Conservation (phyloP, 108 stramenopile species). For the Skeletonema tropicum region DNA sequence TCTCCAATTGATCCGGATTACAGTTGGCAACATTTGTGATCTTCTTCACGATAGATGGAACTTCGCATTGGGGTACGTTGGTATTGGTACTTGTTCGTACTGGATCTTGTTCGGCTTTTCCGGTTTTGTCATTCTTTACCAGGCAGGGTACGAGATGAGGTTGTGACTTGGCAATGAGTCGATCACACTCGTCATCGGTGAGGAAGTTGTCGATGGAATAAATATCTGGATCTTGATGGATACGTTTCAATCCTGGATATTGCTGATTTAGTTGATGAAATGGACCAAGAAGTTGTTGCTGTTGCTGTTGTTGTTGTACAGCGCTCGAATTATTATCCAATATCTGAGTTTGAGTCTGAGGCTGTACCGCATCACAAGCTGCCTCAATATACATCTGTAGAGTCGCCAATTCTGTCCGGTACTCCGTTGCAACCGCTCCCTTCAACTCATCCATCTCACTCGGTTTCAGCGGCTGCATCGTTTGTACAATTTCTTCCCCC, state of each 20-base stretch:
- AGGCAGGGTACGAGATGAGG: constrained; percentile 41
- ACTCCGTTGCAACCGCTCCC: constrained; percentile 5
- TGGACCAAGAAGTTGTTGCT: constrained; percentile 16
- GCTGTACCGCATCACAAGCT: constrained; percentile 18
- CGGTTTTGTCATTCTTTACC: constrained; percentile 45
- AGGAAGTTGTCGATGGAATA: constrained; percentile 50
- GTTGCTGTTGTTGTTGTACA: background rate
- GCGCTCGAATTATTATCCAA: background rate
- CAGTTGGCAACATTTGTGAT: constrained; percentile 29
- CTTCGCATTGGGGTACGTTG: constrained; percentile 49
- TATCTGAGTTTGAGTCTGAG: background rate
- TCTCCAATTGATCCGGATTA: constrained; percentile 47
- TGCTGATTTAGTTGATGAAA: constrained; percentile 24
- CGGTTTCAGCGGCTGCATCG: constrained; percentile 1
- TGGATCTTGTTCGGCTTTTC: constrained; percentile 43
- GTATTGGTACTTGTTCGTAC: constrained; percentile 56
- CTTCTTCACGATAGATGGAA: constrained; percentile 53
- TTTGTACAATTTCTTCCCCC: constrained; percentile 27
- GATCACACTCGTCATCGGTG: constrained; percentile 49
- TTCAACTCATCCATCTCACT: constrained; percentile 25
- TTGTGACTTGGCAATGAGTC: constrained; percentile 43
- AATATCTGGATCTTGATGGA: constrained; percentile 50
- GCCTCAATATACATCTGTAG: constrained; percentile 45
- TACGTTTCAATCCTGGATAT: constrained; percentile 42
- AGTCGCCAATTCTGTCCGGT: constrained; percentile 37